A percentile compares a stretch with the other conserved stretches of the same genome.
Conservation (phyloP, 2,329 filamentous ascomycete species). For the Cadophora luteo-olivacea region DNA sequence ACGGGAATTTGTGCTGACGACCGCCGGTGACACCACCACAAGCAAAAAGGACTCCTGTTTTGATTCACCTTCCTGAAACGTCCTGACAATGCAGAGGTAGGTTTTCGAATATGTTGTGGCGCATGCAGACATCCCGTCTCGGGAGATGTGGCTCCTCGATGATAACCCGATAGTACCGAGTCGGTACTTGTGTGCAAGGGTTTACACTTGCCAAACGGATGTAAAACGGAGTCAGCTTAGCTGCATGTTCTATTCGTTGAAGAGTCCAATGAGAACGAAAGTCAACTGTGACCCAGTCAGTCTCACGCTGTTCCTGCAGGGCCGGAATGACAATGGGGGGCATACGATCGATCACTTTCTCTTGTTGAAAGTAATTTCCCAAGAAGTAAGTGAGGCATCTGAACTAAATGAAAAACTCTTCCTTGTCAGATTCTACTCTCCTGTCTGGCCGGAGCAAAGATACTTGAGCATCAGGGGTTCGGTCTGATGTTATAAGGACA, state of each 20-base stretch:
- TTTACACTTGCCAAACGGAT: not conserved
- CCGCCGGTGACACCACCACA: not conserved
- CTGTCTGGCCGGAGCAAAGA: not conserved
- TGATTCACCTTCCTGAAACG: not conserved
- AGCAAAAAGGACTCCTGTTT: not conserved
- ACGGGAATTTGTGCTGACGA: not conserved
- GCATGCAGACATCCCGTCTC: not conserved
- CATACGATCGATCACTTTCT: constrained; percentile 12
- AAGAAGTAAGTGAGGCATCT: constrained; percentile 3
- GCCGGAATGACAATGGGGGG: not conserved
- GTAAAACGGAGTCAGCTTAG: not conserved
- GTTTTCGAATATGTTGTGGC: not conserved
- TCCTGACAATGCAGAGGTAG: not conserved
- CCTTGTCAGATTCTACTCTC: not conserved
- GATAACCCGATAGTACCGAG: not conserved
- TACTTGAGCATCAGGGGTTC: not conserved
- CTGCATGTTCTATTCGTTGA: not conserved
- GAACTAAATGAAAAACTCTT: constrained; percentile 3
- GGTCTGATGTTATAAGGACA: not conserved
- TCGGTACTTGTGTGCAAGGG: not conserved
- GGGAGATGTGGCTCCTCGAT: not conserved
- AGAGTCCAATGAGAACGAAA: not conserved
- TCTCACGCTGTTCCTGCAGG: not conserved
- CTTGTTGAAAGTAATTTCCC: not conserved
- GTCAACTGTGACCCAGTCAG: not conserved